Base-by-base conservation (phyloP, 2,329 filamentous ascomycete genomes). In the Aurifilum marmelostoma region DNA sequence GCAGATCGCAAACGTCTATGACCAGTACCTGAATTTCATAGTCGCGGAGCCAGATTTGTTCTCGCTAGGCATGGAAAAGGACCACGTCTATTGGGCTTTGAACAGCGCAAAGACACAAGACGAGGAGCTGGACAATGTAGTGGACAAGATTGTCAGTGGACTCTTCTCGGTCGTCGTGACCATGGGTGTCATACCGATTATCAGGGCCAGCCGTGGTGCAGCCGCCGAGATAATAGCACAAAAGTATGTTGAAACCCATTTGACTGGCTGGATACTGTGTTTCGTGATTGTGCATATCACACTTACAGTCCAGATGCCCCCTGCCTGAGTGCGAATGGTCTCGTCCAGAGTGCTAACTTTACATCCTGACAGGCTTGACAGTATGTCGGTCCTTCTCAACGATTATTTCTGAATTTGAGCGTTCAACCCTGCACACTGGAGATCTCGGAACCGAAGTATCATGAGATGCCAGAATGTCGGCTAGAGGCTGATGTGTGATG, bases 91-190 rank as follows among this genome's bases (percentile, higher is more conserved):
- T 79, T 97, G 93, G 89, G 93, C 92, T n/a, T 84, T 99, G 76
- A 98, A 98, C 81, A 98, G 94, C 79, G 92, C 92, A 21, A 90
- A 92, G 77, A 97, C 94, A 2, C 92, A 91, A 73, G 96, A 98
- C 75, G 92, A 96, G 69, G 92, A 96, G 76, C 86, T 99, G 67
- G 96, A 98, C 76, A 84, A 87, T 65, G 89, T 96, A 50, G 88
- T 99, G 41, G 95, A 99, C 79, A 90, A 90, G 73, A 95, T 98
- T 72, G 96, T 99, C 64, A 97, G 92, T 75, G 96, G 96, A 0
- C 83, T 99, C n/a, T 99, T 98, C 81, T 97, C 94, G 72, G 96
- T 99, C 63, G 91, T 96, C 70, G 96, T 97, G n/a, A 99, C 96
- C 6, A 97, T 97, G 93, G 95, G 94, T 70, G 90, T 94, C 2